These are phyloP conservation scores for Vitis rotundifolia DNA, from an alignment of 164 flowering plant species.

Conservation along the genomic window DNA sequence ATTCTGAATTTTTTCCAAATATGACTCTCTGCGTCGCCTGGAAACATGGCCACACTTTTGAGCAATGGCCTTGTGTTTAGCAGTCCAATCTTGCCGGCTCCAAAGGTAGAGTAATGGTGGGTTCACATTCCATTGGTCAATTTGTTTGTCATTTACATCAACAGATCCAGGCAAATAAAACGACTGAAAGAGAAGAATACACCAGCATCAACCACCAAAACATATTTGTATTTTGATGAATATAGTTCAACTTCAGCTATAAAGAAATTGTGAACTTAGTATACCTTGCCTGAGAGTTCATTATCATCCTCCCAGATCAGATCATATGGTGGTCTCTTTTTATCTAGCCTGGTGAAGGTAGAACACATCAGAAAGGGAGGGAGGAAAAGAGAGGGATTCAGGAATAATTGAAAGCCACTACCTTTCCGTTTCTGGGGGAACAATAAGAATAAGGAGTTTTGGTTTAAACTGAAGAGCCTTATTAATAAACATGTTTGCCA, in stretches of 20 bases:
- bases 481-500: conserved; percentile 75
- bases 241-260: neutral
- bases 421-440: conserved; percentile 82
- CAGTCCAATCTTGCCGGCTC: conserved; percentile 79
- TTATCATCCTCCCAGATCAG: conserved; percentile 68
- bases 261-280: neutral
- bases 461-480: conserved; percentile 91
- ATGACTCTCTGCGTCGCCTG: neutral
- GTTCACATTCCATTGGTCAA: conserved; percentile 72
- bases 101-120: conserved; percentile 79
- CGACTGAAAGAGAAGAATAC: conserved; percentile 43
- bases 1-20: neutral
- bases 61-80: conserved; percentile 59
- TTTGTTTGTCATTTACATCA: conserved; percentile 58
- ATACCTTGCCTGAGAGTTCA: conserved; percentile 70
- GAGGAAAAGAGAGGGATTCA: conserved; percentile 1
- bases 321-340: conserved; percentile 52
- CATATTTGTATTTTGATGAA: neutral
- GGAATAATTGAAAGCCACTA: conserved; percentile 7
- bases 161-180: conserved; percentile 90
- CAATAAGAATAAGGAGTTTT: conserved; percentile 83
- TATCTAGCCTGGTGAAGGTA: conserved; percentile 52
- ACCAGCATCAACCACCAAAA: conserved; percentile 7
- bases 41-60: conserved; percentile 47
- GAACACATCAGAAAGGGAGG: conserved; percentile 8